Base-by-base conservation (phyloP, 208 protist genomes). In the Crithidia fasciculata region DNA sequence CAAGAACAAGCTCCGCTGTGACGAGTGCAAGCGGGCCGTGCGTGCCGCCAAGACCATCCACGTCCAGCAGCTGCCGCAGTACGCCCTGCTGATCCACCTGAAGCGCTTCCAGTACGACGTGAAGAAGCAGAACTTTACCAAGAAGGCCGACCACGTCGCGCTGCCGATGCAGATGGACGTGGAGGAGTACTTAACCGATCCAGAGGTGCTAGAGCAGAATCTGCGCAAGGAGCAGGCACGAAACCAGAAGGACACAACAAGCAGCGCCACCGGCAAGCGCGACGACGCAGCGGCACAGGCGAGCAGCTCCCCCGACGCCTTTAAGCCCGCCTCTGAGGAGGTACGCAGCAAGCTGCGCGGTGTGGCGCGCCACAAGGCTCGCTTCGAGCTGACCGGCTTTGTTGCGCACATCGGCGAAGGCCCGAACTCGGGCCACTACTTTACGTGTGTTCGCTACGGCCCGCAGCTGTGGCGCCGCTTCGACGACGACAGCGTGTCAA, bases 101-200 rank as follows among this genome's bases (percentile, higher is more conserved):
- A 98, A 98, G 71, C 86, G 95, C 9, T 98, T 98, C 80, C 92
- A 92, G 41, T 97, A 95, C 80, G 83, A 95, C 54, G 86, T 89
- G 55, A 83, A 82, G 63, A 83, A 71, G 59, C 73, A 86, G 15
- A 72, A 8, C 41, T 92, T 94, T 70, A 84, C 70, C 60, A 98
- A 98, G 72, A 83, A 88, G 52, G 78, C 87, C 28, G 86, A 95
- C 59, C 91, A 96, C 72, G 91, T 98, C 10, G 86, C 93, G 15
- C 86, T 97, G 53, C 92, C 95, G 44, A 85, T 89, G 58, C 86
- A 93, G 66, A 93, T 98, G 68, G 84, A 95, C 54, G 74, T 98
- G 28, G 81, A 91, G 67, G 91, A 96, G 81, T 93, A 93, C 69
- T 41, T 80, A 52, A 78, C 82, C 3, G 86, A 88, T 45, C 66